phyloP scores from a whole-genome alignment of 2,329 filamentous ascomycete species.

The Hypoxylon sp. region DNA sequence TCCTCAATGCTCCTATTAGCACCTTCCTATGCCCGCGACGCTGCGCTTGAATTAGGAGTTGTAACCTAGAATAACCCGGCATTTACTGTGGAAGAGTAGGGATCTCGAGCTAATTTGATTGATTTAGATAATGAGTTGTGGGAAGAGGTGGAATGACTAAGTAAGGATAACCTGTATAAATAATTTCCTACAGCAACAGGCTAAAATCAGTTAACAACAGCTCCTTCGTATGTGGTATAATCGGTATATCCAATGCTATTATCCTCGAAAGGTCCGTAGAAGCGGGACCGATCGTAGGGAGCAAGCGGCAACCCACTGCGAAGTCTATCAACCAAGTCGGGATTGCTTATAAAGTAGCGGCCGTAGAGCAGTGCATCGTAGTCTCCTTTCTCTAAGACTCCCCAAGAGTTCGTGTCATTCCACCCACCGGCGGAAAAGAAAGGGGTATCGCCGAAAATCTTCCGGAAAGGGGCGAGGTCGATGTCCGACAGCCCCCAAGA shows the following conservation, averaged over 20 bases:
- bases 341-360: conserved; percentile 20
- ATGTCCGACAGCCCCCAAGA: conserved; percentile 7
- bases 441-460: conserved; percentile 16
- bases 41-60: too few relatives aligned
- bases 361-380: conserved; percentile 15
- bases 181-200: neutral
- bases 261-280: conserved; percentile 18
- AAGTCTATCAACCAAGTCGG: conserved; percentile 16
- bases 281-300: conserved; percentile 10
- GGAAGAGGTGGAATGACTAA: neutral
- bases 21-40: too few relatives aligned
- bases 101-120: neutral
- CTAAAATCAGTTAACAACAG: neutral
- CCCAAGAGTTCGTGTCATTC: conserved; percentile 14
- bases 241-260: conserved; percentile 16
- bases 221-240: neutral
- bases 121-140: neutral
- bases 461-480: conserved; percentile 3
- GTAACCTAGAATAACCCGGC: too few relatives aligned
- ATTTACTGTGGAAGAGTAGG: too few relatives aligned
- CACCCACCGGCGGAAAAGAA: conserved; percentile 16
- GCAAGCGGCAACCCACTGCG: conserved; percentile 8
- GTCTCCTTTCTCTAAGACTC: conserved; percentile 10
- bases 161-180: neutral
- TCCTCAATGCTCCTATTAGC: too few relatives aligned